phyloP scores from a whole-genome alignment of 1,284 basidiomycete genomes.

The Sporisorium scitamineum region DNA sequence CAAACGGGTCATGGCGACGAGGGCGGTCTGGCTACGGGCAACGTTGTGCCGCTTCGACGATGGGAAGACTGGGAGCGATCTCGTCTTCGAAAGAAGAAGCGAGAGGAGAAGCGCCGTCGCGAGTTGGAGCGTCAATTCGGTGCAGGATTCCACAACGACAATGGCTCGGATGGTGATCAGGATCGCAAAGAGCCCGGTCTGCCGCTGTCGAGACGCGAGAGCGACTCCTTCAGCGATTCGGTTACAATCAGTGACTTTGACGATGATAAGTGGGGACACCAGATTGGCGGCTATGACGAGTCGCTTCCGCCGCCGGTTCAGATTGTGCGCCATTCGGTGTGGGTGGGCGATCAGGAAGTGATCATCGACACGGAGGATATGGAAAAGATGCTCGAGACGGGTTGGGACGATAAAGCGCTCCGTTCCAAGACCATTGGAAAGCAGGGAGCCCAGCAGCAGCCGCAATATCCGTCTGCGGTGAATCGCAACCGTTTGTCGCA shows the following conservation, averaged over 20 bases:
- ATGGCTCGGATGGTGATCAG: constrained; percentile 69
- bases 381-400: constrained; percentile 63
- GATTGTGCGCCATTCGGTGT: constrained; percentile 59
- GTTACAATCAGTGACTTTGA: constrained; percentile 72
- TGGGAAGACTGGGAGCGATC: constrained; percentile 99
- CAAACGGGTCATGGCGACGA: constrained; percentile 81
- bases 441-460: constrained; percentile 20
- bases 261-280: constrained; percentile 88
- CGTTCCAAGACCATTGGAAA: constrained; percentile 23
- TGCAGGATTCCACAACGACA: constrained; percentile 77
- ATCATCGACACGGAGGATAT: constrained; percentile 59
- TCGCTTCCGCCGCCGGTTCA: constrained; percentile 58
- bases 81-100: constrained; percentile 87
- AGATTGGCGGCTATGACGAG: constrained; percentile 70
- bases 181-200: constrained; percentile 44
- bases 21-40: constrained; percentile 73
- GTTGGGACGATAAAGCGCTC: constrained; percentile 56
- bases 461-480: constrained; percentile 40
- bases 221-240: constrained; percentile 50
- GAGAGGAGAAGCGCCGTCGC: constrained; percentile 81
- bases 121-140: constrained; percentile 70
- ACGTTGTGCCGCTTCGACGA: constrained; percentile 84
- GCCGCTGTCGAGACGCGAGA: constrained; percentile 34
- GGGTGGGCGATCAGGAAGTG: constrained; percentile 56
- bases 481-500: constrained; percentile 36